Evolutionary conservation across 495 filamentous ascomycete genomes (phyloP).

Genomic region (Ramalina peruviana): DNA sequence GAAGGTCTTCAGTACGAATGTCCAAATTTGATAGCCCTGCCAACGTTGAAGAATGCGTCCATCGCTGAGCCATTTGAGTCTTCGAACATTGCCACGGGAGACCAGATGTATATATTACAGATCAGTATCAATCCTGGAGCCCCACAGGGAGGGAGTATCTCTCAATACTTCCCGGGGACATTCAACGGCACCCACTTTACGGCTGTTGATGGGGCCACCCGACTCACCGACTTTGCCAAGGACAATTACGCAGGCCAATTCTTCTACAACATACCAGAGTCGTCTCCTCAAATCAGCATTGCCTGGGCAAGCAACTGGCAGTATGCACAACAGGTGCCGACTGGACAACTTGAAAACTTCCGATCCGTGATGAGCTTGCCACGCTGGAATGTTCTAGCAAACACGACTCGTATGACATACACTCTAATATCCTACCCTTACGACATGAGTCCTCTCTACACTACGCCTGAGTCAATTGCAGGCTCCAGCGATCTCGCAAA

Average conservation of each 20-base stretch:
- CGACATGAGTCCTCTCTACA: constrained; percentile 23
- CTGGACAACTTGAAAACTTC: constrained; percentile 33
- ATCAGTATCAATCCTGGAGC: constrained; percentile 44
- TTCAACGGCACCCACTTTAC: constrained; percentile 39
- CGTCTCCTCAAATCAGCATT: constrained; percentile 29
- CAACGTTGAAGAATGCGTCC: constrained; percentile 23
- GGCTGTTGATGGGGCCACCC: constrained; percentile 25
- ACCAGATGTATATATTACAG: constrained; percentile 31
- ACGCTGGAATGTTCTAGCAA: constrained; percentile 27
- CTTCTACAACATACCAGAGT: constrained; percentile 32
- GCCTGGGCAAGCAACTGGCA: constrained; percentile 52
- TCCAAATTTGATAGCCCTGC: constrained; percentile 35
- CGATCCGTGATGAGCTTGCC: constrained; percentile 38
- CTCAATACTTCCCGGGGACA: constrained; percentile 33
- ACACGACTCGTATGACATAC: constrained; percentile 30
- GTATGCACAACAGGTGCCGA: constrained; percentile 36
- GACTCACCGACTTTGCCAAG: constrained; percentile 39
- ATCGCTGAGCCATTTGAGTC: constrained; percentile 10
- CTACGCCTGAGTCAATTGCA: constrained; percentile 16
- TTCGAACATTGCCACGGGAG: constrained; percentile 14
- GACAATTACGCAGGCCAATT: constrained; percentile 44
- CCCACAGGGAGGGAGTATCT: constrained; percentile 37
- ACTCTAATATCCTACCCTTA: constrained; percentile 28
- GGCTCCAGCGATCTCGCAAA: constrained; percentile 20
- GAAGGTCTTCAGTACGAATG: constrained; percentile 47